Evolutionary conservation across 768 basidiomycete genomes (phyloP), one percentile per base, ranked within the genome.

Genomic region (Pisolithus orientalis): DNA sequence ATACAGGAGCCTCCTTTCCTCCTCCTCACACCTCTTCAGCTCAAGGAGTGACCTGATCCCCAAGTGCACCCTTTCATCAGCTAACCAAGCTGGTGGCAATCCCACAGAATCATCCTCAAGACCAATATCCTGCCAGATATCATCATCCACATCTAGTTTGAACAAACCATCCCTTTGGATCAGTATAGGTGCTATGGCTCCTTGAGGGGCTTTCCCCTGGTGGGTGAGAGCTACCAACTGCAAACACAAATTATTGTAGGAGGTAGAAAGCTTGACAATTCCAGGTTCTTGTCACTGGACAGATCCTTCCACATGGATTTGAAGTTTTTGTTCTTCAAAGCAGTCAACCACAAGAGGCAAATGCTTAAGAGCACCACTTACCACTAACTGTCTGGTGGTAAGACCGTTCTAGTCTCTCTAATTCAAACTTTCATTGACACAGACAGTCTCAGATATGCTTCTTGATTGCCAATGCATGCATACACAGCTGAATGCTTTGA

Each of bases 71-170:
- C 44, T 46, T 17, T 64, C 58, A 54, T 64, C 53, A 4, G 39
- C 34, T 4, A 62, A 42, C 63, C 62, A 62, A 7, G 17, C 45
- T 31, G 63, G 62, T 2, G 50, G 52, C 2, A 3, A 34, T 1
- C 39, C 47, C 25, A 44, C 50, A 10, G 21, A 5, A 39, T 64
- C 57, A 24, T 67, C 62, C 38, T 55, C 59, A 17, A 72, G 56
- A 1, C 67, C 67, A 42, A 61, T 17, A 49, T 70, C 65, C 46
- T 69, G 61, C 69, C 71, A 73, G 16, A 72, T 70, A 16, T 58
- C 55, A 54, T 70, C 68, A 59, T 72, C 70, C 27, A 73, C 67
- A 59, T 72, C 70, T 0, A 73, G 57, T 1, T 52, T 49, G 40
- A 64, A 73, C 3, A 73, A 43, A 1, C 57, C 54, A 10, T 59